These are phyloP conservation scores for Clarkia xantiana DNA, from an alignment of 345 rosid genomes.

Conservation along the genomic window DNA sequence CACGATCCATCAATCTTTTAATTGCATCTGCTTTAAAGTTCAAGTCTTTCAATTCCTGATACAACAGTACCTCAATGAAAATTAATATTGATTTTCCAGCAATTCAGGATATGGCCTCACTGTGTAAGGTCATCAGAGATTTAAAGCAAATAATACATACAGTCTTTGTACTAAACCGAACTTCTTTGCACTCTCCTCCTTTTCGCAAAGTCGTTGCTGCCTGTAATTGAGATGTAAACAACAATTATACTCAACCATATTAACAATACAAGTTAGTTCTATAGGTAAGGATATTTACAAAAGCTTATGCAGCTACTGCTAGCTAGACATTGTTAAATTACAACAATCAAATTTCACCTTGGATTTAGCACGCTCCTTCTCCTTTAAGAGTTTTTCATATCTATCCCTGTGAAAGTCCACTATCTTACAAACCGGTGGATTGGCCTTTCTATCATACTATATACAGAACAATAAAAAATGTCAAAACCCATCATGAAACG, in stretches of 20 bases:
- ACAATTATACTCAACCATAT: not conserved
- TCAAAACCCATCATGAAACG: not conserved
- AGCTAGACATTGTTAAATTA: no score
- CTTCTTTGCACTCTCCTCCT: slow-evolving; percentile 44
- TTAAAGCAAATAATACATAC: slow-evolving; percentile 31
- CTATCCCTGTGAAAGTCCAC: slow-evolving; percentile 35
- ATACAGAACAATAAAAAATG: not conserved
- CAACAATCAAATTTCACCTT: slow-evolving; percentile 20
- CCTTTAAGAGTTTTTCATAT: slow-evolving; percentile 18
- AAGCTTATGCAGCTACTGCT: not conserved
- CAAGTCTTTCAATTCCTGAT: slow-evolving; percentile 71
- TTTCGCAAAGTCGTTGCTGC: slow-evolving; percentile 18
- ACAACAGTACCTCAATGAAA: slow-evolving; percentile 7
- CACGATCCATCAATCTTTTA: slow-evolving; percentile 55
- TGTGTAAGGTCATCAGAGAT: not conserved
- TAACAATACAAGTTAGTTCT: not conserved
- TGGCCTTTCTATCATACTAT: slow-evolving; percentile 19
- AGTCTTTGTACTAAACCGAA: slow-evolving; percentile 60
- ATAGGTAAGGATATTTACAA: not conserved
- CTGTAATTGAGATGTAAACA: slow-evolving; percentile 17
- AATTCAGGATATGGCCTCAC: not conserved
- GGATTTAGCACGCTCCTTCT: slow-evolving; percentile 43
- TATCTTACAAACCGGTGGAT: slow-evolving; percentile 57
- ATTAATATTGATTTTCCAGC: slow-evolving; percentile 1
- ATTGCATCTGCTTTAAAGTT: slow-evolving; percentile 53